Evolutionary conservation across 495 filamentous ascomycete species (phyloP), one percentile per base, ranked within the genome.

Genomic region (Lasiosphaeria hispida): DNA sequence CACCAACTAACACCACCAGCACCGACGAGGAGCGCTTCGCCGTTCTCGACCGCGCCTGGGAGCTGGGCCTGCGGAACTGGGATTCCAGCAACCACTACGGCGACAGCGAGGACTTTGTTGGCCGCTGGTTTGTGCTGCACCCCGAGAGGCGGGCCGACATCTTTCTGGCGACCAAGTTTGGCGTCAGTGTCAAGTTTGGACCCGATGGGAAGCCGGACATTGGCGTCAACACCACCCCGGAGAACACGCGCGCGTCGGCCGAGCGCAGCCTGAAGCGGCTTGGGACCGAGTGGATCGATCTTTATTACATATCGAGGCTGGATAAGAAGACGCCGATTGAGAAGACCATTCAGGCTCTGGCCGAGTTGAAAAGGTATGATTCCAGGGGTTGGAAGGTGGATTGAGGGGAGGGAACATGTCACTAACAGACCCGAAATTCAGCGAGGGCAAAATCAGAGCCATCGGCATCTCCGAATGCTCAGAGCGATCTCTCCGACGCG

Each of bases 121-220:
- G 79, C 7, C 66, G 68, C 37, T 83, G 77, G 77, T 80, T 81
- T 55, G 58, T 56, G 36, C 43, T 58, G 41, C 48, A 67, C 18
- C 72, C 76, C 5, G 75, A 67, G 3, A 66, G 67, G 10, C 68
- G 78, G 14, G 59, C 70, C 19, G 68, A 79, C 37, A 79, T 83
- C 63, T 81, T 82, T 60, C 67, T 82, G 2, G 77, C 78, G 48
- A 77, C 75, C 14, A 82, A 82, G 59, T 82, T 82, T 57, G 78
- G 71, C 42, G 56, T 63, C 52, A 48, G 23, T 4, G 55, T 56
- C 11, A 43, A 40, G 17, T 53, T 59, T 14, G 43, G 39, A 13
- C 45, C 59, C 0, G 55, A 62, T 59, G 62, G 66, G 43, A 44
- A 55, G 17, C 42, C 45, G 4, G 57, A 47, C 9, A 39, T 56